Base-by-base conservation (phyloP, 176 grass and related monocot species). In the Hordeum marinum region DNA sequence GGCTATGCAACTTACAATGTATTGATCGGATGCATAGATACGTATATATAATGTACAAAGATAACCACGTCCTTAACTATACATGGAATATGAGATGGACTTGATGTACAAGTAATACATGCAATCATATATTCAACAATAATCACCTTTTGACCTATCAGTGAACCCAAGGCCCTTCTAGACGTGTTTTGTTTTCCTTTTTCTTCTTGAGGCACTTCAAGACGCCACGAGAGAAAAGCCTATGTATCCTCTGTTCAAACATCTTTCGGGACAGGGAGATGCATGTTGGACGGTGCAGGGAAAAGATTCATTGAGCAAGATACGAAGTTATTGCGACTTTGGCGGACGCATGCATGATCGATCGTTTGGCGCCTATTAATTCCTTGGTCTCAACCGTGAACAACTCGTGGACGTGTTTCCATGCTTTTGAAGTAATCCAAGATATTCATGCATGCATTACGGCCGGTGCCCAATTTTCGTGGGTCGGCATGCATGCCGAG, bases 401-500 rank as follows among this genome's bases (percentile, higher is more conserved):
- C 37, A 39, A 10, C 32, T 68, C 17, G 54, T 37, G 64, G 41
- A 32, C 32, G 11, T 45, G 17, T 8, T 63, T 54, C n/a, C 32
- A 89, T 81, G 78, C 83, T 85, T 89, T 68, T 0, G 32, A 64
- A 58, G 40, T 54, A 62, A 82, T 29, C 11, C 45, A 46, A 10
- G 43, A 50, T 31, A 17, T 6, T 8, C 36, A 27, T 74, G 60
- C 82, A 55, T 34, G 60, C 82, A 54, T 41, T 55, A 37, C 11
- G 10, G 12, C 8, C 11, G 10, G 12, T 35, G 18, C 34, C 6
- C 18, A 48, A 76, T 81, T 61, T 61, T 63, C 76, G 48, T 62
- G 17, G 48, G 82, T 11, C 71, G 71, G 71, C 83, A 8, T 3
- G 12, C 67, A 7, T 40, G 67, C 4, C 1, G 35, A 69, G 17